These are phyloP conservation scores for Phyllosticta citribraziliensis DNA, from an alignment of 2,329 filamentous ascomycete species.

Conservation along the genomic window DNA sequence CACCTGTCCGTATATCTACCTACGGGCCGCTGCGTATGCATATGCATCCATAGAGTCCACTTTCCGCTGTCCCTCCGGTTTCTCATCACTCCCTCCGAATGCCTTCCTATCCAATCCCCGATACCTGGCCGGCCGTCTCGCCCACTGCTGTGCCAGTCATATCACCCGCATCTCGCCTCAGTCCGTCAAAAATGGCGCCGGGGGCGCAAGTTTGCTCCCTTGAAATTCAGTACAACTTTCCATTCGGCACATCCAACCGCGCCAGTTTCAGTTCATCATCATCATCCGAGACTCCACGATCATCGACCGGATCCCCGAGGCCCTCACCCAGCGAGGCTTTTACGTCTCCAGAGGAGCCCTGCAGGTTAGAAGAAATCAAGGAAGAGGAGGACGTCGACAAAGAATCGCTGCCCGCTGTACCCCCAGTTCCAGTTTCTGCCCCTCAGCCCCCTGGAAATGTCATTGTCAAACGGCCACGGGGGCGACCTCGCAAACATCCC, in stretches of 20 bases:
- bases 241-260: conserved; percentile 8
- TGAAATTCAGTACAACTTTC: neutral
- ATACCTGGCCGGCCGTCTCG: neutral
- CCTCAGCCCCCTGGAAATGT: conserved; percentile 13
- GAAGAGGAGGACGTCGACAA: conserved; percentile 39
- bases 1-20: neutral
- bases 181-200: neutral
- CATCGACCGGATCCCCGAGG: conserved; percentile 31
- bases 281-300: conserved; percentile 30
- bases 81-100: neutral
- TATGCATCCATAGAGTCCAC: neutral
- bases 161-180: neutral
- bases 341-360: neutral
- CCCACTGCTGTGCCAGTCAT: neutral
- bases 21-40: conserved; percentile 3
- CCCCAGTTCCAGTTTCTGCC: conserved; percentile 24
- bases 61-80: neutral
- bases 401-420: conserved; percentile 13
- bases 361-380: conserved; percentile 33
- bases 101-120: neutral
- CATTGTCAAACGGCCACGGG: conserved; percentile 44
- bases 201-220: neutral
- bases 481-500: conserved; percentile 74
- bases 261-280: conserved; percentile 32
- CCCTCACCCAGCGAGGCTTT: conserved; percentile 19